Conservation (phyloP, 176 grass and related monocot species). For the Alopecurus myosuroides region DNA sequence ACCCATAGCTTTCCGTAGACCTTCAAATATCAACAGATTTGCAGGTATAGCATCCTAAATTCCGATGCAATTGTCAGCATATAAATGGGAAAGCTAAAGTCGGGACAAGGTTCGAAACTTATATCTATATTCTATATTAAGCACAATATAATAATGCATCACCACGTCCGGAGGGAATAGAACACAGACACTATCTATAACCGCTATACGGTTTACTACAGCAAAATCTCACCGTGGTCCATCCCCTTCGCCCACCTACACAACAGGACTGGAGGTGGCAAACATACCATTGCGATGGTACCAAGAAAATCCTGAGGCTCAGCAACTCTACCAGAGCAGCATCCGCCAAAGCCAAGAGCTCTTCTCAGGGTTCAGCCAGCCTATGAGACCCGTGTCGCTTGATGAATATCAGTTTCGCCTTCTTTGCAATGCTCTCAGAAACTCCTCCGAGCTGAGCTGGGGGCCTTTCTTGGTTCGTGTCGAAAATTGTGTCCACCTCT, state of each 20-base stretch:
- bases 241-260: no score
- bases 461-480: conserved; percentile 62
- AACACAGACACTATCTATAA: conserved; percentile 17
- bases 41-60: no score
- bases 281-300: not conserved
- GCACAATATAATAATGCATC: not conserved
- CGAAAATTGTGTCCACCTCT: conserved; percentile 76
- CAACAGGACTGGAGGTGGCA: not conserved
- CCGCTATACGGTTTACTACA: conserved; percentile 19
- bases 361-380: conserved; percentile 31
- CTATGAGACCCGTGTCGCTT: conserved; percentile 31
- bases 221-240: not conserved
- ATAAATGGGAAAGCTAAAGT: not conserved
- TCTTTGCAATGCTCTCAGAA: conserved; percentile 73
- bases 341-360: conserved; percentile 29
- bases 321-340: not conserved
- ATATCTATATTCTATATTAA: not conserved
- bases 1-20: not conserved
- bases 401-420: conserved; percentile 55
- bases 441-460: conserved; percentile 71
- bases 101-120: not conserved
- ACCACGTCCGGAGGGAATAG: not conserved
- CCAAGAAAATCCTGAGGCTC: not conserved
- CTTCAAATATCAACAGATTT: not conserved
- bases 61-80: no score